phyloP scores from a whole-genome alignment of 441 rosid species.

The Pelargonium cotyledonis region DNA sequence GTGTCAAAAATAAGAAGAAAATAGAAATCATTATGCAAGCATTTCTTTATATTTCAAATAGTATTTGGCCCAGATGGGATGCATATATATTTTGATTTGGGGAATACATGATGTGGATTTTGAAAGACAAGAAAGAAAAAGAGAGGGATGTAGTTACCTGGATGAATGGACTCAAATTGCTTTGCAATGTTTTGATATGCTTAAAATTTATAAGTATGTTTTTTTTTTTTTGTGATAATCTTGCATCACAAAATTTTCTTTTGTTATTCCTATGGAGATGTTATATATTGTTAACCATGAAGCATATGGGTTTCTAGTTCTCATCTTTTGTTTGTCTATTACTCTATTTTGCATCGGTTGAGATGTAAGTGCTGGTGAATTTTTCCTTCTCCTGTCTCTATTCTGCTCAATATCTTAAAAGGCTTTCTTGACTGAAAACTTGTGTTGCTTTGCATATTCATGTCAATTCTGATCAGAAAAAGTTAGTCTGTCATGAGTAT shows the following conservation, averaged over 20 bases:
- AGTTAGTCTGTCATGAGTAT: background rate
- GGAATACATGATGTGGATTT: background rate
- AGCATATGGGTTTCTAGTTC: background rate
- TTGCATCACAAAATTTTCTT: background rate
- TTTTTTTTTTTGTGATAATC: background rate
- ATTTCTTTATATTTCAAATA: background rate
- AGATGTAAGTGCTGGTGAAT: background rate
- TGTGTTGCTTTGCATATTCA: background rate
- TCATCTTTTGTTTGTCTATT: background rate
- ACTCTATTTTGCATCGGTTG: background rate
- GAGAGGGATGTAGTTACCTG: background rate
- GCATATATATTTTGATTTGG: constrained; percentile 2
- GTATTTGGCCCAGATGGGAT: background rate
- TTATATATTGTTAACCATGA: background rate
- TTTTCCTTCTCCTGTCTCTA: constrained; percentile 3
- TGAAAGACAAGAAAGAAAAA: background rate
- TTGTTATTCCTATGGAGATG: background rate
- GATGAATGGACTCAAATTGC: background rate
- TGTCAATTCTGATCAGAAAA: background rate
- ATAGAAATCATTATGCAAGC: background rate
- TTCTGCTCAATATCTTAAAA: background rate
- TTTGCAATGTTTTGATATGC: background rate
- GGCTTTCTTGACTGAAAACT: background rate
- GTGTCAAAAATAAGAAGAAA: background rate
- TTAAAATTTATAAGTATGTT: background rate